Evolutionary conservation across 2,329 filamentous ascomycete species (phyloP), one percentile per base, ranked within the genome.

Genomic region (Clonostachys solani): DNA sequence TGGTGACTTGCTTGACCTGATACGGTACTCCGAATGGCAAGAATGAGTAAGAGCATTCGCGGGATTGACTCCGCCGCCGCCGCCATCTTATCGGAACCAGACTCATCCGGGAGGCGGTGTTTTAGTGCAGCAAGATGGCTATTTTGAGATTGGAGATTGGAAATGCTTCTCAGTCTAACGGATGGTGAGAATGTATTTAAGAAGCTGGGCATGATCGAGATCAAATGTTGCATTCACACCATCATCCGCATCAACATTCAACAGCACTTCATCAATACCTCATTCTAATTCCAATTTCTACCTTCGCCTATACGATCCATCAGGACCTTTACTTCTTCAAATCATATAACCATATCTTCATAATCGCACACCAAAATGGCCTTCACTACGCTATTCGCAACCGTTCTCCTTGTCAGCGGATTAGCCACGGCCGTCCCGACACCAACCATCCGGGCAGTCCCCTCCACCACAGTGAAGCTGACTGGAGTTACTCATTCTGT

Each of bases 351-450:
- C 36, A 38, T 8, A 1, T n/a, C 36, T 18, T n/a, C 12, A 38
- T 8, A 38, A n/a, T n/a, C 37, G 5, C 10, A 17, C 33, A 59
- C 48, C 49, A 69, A 68, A 66, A 58, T 77, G 52, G 63, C 70
- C 64, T 77, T 74, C 60, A 44, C 73, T 46, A 50, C 77, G 49
- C 67, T 71, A 47, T 58, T 67, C 50, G 67, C 74, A 46, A 65
- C 70, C 36, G 60, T 77, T 67, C 69, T 72, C 52, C 65, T 81
- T 13, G 72, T 75, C 54, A 69, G 77, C 50, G 70, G 65, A 2
- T 40, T 38, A 10, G 53, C 62, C 42, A 42, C 67, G 10, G 40
- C 63, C 0, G 52, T 58, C 13, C 59, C 61, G 36, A 67, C 69
- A 17, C 41, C 56, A 35, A 65, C 63, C 10, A 55, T 51, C 40